Conservation (phyloP, 2,329 filamentous ascomycete genomes). For the Fusarium udum region DNA sequence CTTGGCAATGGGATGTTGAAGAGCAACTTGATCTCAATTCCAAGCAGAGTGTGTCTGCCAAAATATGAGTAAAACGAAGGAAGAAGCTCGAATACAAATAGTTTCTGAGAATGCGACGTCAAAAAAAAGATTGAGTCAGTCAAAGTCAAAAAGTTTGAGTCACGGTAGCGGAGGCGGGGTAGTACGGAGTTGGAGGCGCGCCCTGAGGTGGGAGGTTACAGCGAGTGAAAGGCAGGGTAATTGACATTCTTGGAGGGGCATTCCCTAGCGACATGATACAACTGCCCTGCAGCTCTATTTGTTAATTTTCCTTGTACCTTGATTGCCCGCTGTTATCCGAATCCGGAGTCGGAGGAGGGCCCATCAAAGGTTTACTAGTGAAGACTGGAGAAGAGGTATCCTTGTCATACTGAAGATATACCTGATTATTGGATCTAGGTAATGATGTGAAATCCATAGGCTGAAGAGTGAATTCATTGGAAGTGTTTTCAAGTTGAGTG, state of each 20-base stretch:
- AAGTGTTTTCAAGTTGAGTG: not conserved
- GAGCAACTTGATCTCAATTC: constrained; percentile 7
- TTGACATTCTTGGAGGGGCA: constrained; percentile 19
- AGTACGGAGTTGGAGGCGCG: constrained; percentile 9
- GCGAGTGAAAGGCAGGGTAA: not conserved
- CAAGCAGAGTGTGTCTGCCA: not conserved
- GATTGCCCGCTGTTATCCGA: constrained; percentile 13
- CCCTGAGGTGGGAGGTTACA: not conserved
- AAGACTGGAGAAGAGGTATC: not conserved
- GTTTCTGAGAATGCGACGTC: constrained; percentile 2
- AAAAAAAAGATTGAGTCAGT: constrained; percentile 24
- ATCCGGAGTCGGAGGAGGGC: constrained; percentile 19
- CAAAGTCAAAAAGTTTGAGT: constrained; percentile 22
- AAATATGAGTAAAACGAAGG: not conserved
- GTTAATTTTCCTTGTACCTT: not conserved
- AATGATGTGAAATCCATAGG: not conserved
- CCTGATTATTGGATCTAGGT: not conserved
- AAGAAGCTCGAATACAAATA: constrained; percentile 18
- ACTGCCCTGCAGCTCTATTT: not conserved
- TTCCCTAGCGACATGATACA: not conserved
- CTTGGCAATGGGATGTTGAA: not conserved
- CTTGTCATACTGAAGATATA: not conserved
- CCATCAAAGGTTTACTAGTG: not conserved
- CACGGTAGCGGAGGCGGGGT: constrained; percentile 23
- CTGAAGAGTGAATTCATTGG: not conserved